phyloP scores from a whole-genome alignment of 2,329 filamentous ascomycete species.

The Claviceps sp. region DNA sequence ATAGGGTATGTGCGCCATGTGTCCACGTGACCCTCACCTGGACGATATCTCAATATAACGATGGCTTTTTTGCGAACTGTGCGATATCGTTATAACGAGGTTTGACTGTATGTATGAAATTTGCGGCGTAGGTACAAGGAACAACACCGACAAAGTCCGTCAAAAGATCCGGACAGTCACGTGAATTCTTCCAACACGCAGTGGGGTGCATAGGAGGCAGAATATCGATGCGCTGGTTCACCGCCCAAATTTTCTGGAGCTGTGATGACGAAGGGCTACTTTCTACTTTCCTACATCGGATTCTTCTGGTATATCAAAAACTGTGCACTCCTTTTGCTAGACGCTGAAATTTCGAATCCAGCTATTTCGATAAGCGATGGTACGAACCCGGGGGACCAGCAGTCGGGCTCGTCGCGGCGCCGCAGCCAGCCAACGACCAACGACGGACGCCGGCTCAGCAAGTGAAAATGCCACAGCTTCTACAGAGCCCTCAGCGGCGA shows the following conservation, averaged over 20 bases:
- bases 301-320: no score
- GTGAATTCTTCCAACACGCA: not conserved
- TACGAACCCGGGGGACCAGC: slow-evolving; percentile 18
- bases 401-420: slow-evolving; percentile 20
- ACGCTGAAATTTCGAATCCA: not conserved
- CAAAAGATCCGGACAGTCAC: no score
- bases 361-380: slow-evolving; percentile 13
- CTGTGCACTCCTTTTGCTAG: not conserved
- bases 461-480: slow-evolving; percentile 10
- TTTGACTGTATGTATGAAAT: no score
- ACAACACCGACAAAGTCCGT: no score
- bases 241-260: slow-evolving; percentile 10
- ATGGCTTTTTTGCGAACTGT: no score
- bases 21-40: no score
- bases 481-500: slow-evolving; percentile 8
- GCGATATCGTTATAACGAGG: no score
- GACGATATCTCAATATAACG: no score
- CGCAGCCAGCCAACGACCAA: slow-evolving; percentile 10
- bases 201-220: slow-evolving; percentile 11
- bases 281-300: not conserved
- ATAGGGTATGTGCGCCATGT: no score
- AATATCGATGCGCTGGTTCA: slow-evolving; percentile 16
- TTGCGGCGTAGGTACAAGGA: no score
- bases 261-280: not conserved
- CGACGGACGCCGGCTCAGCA: slow-evolving; percentile 14